Percentiles rank a stretch among this genome's conserved stretches.
phyloP scores from a whole-genome alignment of 345 rosid genomes.

The Adansonia digitata region DNA sequence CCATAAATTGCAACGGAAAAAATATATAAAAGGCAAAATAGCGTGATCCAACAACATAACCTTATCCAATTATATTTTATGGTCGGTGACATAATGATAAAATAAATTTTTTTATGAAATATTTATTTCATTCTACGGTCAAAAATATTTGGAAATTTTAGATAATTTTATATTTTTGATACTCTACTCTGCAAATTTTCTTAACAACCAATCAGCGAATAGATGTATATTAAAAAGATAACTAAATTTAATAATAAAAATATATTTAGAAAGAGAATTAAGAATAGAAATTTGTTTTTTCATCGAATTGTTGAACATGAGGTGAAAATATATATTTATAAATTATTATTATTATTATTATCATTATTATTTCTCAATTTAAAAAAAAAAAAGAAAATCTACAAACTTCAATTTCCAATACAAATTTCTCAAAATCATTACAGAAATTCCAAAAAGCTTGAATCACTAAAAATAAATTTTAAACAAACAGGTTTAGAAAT shows the following conservation, averaged over 20 bases:
- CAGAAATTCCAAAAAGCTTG: not conserved
- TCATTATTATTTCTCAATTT: too few relatives aligned
- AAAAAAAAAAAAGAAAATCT: constrained; percentile 10
- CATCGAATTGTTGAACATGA: constrained; percentile 27
- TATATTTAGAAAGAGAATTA: constrained; percentile 15
- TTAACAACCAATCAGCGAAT: constrained; percentile 20
- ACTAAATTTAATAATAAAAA: not conserved
- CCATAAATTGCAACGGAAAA: not conserved
- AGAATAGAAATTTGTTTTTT: constrained; percentile 23
- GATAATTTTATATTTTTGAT: not conserved
- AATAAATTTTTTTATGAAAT: not conserved
- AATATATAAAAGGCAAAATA: not conserved
- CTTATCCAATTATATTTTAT: not conserved
- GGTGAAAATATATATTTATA: constrained; percentile 12
- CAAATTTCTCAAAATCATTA: not conserved
- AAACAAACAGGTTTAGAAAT: not conserved
- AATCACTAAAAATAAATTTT: not conserved
- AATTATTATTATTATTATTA: too few relatives aligned
- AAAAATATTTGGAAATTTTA: not conserved
- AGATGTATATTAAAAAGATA: not conserved
- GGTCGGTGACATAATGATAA: not conserved
- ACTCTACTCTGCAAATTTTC: not conserved
- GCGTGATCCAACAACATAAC: not conserved
- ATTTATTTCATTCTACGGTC: not conserved
- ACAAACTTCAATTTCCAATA: not conserved